These are phyloP conservation scores for Aureobasidium vineae DNA, from an alignment of 2,329 filamentous ascomycete genomes.

Conservation along the genomic window DNA sequence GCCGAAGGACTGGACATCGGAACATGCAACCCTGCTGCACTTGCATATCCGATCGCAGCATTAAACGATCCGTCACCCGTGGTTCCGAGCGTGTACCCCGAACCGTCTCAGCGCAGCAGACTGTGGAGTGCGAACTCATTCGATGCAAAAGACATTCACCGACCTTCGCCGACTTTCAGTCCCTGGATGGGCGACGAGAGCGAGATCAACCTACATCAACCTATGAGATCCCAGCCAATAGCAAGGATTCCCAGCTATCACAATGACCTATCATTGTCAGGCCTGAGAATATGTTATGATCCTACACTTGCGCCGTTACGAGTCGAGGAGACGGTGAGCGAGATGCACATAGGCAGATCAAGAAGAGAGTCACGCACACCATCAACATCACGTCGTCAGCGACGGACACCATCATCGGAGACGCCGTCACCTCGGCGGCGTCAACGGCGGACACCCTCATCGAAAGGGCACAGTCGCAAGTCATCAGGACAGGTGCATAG, in stretches of 20 bases:
- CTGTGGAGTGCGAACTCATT: slow-evolving; percentile 23
- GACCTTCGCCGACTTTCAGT: slow-evolving; percentile 20
- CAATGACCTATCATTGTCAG: slow-evolving; percentile 29
- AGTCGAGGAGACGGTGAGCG: slow-evolving; percentile 8
- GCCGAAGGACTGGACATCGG: slow-evolving; percentile 53
- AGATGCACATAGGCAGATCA: slow-evolving; percentile 27
- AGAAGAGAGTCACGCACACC: slow-evolving; percentile 30
- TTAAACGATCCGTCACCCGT: neutral
- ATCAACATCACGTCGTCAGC: slow-evolving; percentile 29
- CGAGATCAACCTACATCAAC: slow-evolving; percentile 4
- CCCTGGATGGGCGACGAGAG: slow-evolving; percentile 19
- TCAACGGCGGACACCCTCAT: slow-evolving; percentile 30
- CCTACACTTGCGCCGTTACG: slow-evolving; percentile 32
- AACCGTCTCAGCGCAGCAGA: neutral
- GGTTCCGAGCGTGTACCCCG: neutral
- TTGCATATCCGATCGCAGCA: slow-evolving; percentile 36
- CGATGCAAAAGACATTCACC: slow-evolving; percentile 5
- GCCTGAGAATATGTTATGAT: slow-evolving; percentile 39
- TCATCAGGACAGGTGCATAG: slow-evolving; percentile 13
- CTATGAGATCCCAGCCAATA: neutral
- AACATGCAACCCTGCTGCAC: slow-evolving; percentile 49
- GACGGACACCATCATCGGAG: slow-evolving; percentile 30
- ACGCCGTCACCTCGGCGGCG: slow-evolving; percentile 34
- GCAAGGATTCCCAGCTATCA: neutral
- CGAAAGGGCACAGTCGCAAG: slow-evolving; percentile 12